phyloP scores from a whole-genome alignment of 1,139 yeast genomes.

The Lodderomyces margitis region DNA sequence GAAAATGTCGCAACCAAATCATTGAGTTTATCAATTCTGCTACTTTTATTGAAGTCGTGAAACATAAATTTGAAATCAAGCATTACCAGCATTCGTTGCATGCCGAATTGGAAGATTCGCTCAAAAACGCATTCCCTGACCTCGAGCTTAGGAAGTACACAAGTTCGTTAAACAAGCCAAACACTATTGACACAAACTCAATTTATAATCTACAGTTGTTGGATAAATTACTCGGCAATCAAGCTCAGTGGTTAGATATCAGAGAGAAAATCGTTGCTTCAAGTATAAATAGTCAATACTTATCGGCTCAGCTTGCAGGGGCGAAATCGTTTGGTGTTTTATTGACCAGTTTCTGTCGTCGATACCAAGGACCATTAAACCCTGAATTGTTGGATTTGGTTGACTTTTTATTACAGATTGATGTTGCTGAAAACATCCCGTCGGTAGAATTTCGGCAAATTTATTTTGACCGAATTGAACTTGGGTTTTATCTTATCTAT shows the following conservation, averaged over 20 bases:
- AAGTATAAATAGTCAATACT: constrained; percentile 62
- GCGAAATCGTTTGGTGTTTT: constrained; percentile 80
- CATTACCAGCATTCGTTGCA: constrained; percentile 45
- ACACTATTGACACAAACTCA: constrained; percentile 51
- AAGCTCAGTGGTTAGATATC: constrained; percentile 49
- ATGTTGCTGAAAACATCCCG: constrained; percentile 53
- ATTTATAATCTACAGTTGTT: constrained; percentile 63
- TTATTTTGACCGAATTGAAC: constrained; percentile 62
- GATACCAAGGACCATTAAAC: constrained; percentile 32
- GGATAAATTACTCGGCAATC: constrained; percentile 54
- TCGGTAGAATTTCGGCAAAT: constrained; percentile 49
- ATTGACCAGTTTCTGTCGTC: constrained; percentile 59
- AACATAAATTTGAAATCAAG: constrained; percentile 29
- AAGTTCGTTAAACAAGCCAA: constrained; percentile 41
- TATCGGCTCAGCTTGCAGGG: constrained; percentile 65
- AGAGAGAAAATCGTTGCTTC: constrained; percentile 56
- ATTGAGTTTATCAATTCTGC: constrained; percentile 40
- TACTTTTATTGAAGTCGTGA: constrained; percentile 30
- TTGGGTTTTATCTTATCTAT: constrained; percentile 64
- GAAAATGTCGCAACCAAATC: constrained; percentile 40
- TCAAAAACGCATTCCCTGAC: constrained; percentile 49
- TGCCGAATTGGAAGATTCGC: constrained; percentile 22
- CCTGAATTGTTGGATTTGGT: constrained; percentile 44
- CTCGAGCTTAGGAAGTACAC: constrained; percentile 53
- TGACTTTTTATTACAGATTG: constrained; percentile 49